Conservation (phyloP, 768 basidiomycete genomes). For the Amanita muscaria region DNA sequence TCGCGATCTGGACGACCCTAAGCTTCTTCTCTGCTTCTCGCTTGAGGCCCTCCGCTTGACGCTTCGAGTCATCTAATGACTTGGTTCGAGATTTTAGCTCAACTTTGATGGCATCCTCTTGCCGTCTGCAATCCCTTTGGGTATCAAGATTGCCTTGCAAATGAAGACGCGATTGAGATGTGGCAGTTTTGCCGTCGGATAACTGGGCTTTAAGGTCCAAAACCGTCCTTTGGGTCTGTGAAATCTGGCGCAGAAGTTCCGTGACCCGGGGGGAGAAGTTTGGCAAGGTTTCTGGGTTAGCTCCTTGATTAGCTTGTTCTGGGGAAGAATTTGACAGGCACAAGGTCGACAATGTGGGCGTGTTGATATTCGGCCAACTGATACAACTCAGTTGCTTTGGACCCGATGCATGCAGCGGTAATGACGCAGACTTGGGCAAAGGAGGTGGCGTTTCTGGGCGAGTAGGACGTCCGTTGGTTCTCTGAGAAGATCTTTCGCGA, state of each 20-base stretch:
- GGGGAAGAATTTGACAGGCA: constrained; percentile 29
- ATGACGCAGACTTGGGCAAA: constrained; percentile 70
- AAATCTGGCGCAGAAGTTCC: constrained; percentile 71
- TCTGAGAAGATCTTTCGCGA: constrained; percentile 45
- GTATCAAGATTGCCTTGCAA: constrained; percentile 71
- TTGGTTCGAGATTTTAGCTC: constrained; percentile 84
- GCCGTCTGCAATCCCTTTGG: constrained; percentile 64
- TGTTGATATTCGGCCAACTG: neutral
- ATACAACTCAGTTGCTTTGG: constrained; percentile 14
- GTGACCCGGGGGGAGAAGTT: constrained; percentile 65
- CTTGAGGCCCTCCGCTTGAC: constrained; percentile 69
- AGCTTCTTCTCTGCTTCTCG: constrained; percentile 87
- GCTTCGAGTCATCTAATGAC: constrained; percentile 76
- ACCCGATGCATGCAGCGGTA: constrained; percentile 66
- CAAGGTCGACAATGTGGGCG: constrained; percentile 14
- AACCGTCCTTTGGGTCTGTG: constrained; percentile 49
- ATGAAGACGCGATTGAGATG: constrained; percentile 49
- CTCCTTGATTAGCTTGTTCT: neutral
- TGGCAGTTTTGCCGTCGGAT: constrained; percentile 44
- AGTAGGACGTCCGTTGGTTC: constrained; percentile 22
- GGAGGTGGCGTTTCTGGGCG: constrained; percentile 72
- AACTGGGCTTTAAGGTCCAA: constrained; percentile 66
- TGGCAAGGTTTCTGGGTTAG: constrained; percentile 19
- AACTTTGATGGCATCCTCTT: constrained; percentile 70
- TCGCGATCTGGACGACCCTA: constrained; percentile 53